Evolutionary conservation across 2,329 filamentous ascomycete genomes (phyloP).

Genomic region (Aspergillus intermedius): DNA sequence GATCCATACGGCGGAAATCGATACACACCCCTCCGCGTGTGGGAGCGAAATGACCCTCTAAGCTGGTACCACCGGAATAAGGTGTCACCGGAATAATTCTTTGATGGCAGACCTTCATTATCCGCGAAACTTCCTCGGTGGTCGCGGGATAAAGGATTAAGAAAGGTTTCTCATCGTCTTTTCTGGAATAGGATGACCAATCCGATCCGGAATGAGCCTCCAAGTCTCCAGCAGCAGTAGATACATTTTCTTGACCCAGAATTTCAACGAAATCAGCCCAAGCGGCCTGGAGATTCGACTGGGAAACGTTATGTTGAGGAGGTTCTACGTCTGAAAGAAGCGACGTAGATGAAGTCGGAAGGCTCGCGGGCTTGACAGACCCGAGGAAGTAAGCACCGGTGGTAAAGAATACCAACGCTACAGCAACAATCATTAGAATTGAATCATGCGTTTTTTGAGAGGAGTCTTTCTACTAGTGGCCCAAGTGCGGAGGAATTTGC

Average conservation of each 20-base stretch:
- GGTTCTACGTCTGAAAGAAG: constrained; percentile 44
- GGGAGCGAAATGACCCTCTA: constrained; percentile 83
- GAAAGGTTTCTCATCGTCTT: constrained; percentile 40
- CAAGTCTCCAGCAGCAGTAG: constrained; percentile 49
- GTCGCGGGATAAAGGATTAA: constrained; percentile 67
- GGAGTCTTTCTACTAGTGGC: not conserved
- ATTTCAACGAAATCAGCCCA: constrained; percentile 59
- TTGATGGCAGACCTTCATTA: constrained; percentile 83
- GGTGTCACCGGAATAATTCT: constrained; percentile 77
- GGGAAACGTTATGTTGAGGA: constrained; percentile 51
- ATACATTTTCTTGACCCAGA: constrained; percentile 58
- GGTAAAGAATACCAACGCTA: constrained; percentile 48
- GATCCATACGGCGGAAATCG: constrained; percentile 80
- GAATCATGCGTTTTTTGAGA: not conserved
- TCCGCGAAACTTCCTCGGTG: constrained; percentile 75
- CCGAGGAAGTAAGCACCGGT: constrained; percentile 52
- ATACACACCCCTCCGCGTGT: constrained; percentile 78
- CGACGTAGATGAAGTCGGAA: constrained; percentile 50
- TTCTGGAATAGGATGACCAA: constrained; percentile 51
- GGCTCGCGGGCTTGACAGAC: constrained; percentile 41
- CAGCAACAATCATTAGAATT: constrained; percentile 5
- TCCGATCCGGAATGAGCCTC: constrained; percentile 55
- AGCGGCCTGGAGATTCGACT: constrained; percentile 55
- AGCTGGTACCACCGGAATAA: constrained; percentile 79
- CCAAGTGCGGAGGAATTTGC: constrained; percentile 1